phyloP scores from a whole-genome alignment of 257 asterid genomes.

The Solanum paucissectum region DNA sequence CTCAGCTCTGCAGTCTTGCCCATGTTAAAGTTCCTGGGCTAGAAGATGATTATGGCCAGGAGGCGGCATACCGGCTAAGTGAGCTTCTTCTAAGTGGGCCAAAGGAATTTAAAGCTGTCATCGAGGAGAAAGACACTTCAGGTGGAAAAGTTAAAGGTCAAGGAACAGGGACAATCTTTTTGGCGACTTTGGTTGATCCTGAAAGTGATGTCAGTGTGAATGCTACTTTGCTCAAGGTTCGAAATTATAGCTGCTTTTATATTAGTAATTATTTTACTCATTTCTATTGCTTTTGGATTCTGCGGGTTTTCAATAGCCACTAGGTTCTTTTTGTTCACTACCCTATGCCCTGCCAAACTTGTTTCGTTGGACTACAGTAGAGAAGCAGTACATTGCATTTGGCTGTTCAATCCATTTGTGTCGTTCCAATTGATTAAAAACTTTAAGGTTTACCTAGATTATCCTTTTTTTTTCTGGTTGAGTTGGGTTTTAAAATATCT shows the following conservation, averaged over 20 bases:
- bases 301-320: neutral
- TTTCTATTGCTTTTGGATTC: neutral
- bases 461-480: neutral
- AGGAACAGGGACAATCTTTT: slow-evolving; percentile 76
- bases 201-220: slow-evolving; percentile 67
- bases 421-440: neutral
- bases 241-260: neutral
- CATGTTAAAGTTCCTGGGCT: slow-evolving; percentile 63
- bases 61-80: slow-evolving; percentile 61
- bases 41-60: slow-evolving; percentile 89
- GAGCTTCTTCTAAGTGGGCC: slow-evolving; percentile 47
- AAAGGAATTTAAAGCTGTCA: slow-evolving; percentile 62
- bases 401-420: neutral
- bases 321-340: neutral
- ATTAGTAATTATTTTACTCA: neutral
- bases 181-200: slow-evolving; percentile 62
- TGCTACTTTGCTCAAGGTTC: slow-evolving; percentile 79
- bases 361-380: neutral
- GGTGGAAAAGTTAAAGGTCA: slow-evolving; percentile 94
- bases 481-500: neutral
- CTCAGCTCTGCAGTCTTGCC: slow-evolving; percentile 88
- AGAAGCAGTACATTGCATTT: neutral
- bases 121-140: slow-evolving; percentile 75
- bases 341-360: neutral
- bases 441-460: neutral